Evolutionary conservation across 2,329 filamentous ascomycete genomes (phyloP).

Genomic region (Pseudopyricularia javanii): DNA sequence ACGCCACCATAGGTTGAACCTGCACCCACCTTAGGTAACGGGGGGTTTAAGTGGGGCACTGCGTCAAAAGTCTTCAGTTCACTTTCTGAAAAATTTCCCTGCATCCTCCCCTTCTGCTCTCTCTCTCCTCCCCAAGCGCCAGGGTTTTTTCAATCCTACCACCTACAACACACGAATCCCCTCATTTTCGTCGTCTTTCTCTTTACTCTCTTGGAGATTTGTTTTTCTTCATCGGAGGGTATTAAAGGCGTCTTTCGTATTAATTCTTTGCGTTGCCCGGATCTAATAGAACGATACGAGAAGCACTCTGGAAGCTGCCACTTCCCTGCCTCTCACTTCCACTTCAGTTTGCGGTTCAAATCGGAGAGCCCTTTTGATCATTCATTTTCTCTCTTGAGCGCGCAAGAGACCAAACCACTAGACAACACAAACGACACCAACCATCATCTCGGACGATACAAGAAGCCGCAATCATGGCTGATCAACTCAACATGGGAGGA

Average conservation of each 20-base stretch:
- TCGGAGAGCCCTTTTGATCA: background rate
- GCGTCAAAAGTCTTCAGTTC: constrained; percentile 10
- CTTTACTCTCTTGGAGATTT: constrained; percentile 30
- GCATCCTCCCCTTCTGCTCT: constrained; percentile 4
- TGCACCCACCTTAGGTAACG: background rate
- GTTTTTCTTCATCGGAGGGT: constrained; percentile 27
- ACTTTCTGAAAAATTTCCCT: constrained; percentile 8
- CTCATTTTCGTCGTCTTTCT: constrained; percentile 21
- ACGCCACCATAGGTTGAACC: background rate
- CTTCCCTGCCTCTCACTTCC: constrained; percentile 2
- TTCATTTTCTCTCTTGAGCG: background rate
- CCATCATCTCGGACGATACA: background rate
- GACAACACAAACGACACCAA: background rate
- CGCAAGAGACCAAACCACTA: background rate
- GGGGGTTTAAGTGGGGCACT: constrained; percentile 2
- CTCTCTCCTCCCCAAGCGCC: constrained; percentile 11
- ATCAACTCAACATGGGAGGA: constrained; percentile 72
- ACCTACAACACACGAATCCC: constrained; percentile 7
- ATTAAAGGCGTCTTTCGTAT: constrained; percentile 18
- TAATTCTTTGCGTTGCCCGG: constrained; percentile 6
- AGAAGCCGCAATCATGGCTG: constrained; percentile 51
- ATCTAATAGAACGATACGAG: constrained; percentile 2
- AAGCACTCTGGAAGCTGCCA: constrained; percentile 3
- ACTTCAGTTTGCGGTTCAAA: background rate
- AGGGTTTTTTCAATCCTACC: constrained; percentile 19